phyloP scores from a whole-genome alignment of 2,329 filamentous ascomycete genomes.

The Alternaria novae-zelandiae region DNA sequence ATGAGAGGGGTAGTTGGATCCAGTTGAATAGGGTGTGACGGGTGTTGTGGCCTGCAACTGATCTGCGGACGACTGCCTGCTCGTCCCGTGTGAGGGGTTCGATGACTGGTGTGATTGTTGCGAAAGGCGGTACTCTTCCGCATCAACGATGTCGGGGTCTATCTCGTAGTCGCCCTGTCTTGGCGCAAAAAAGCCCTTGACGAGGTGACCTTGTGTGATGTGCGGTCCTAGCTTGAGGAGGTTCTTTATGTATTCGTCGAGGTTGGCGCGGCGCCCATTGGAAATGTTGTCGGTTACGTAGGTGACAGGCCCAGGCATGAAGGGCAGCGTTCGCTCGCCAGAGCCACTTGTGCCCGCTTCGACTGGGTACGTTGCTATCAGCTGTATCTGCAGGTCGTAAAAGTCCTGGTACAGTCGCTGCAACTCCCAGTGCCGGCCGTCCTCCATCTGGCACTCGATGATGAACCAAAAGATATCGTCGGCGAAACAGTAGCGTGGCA shows the following conservation, averaged over 20 bases:
- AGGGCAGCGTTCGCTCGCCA: constrained; percentile 81
- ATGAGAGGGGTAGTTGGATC: constrained; percentile 50
- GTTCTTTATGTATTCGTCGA: constrained; percentile 96
- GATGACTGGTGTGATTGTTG: constrained; percentile 55
- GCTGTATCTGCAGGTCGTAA: constrained; percentile 96
- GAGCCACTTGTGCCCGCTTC: constrained; percentile 86
- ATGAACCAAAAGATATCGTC: constrained; percentile 99
- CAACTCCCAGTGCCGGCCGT: constrained; percentile 90
- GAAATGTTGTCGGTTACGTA: constrained; percentile 99
- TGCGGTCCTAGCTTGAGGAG: constrained; percentile 81
- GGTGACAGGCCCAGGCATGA: constrained; percentile 97
- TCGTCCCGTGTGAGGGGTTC: constrained; percentile 44
- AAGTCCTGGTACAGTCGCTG: constrained; percentile 98
- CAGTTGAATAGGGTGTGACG: constrained; percentile 44
- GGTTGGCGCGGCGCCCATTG: constrained; percentile 86
- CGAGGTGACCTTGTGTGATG: constrained; percentile 82
- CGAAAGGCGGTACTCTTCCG: constrained; percentile 77
- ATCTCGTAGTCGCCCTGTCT: constrained; percentile 93
- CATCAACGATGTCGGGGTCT: constrained; percentile 67
- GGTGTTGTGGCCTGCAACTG: constrained; percentile 47
- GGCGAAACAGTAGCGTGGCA: constrained; percentile 92
- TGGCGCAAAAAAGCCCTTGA: constrained; percentile 89
- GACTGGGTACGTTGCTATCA: constrained; percentile 87
- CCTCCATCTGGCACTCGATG: constrained; percentile 88
- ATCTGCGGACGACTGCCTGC: constrained; percentile 48